Evolutionary conservation across 345 rosid species (phyloP).

Genomic region (Lagerstroemia speciosa): DNA sequence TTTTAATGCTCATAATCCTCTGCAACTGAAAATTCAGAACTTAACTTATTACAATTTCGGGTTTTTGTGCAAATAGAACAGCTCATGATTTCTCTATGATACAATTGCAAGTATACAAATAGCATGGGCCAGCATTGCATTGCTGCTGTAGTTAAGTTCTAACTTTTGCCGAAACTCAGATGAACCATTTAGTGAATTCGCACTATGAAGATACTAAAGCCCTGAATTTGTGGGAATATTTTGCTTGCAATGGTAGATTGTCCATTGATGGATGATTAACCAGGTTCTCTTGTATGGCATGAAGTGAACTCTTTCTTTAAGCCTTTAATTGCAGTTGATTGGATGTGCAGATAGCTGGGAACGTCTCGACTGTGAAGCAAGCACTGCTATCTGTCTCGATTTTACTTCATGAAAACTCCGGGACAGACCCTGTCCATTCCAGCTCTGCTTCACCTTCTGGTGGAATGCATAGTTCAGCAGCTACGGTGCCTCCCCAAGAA

Average conservation of each 20-base stretch:
- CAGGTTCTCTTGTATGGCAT: background rate
- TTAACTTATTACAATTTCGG: background rate
- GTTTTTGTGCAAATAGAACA: background rate
- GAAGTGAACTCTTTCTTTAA: background rate
- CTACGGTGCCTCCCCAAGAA: conserved; percentile 19
- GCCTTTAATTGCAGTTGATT: background rate
- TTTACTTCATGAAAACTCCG: conserved; percentile 40
- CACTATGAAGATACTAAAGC: background rate
- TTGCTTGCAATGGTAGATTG: background rate
- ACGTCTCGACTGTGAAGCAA: conserved; percentile 46
- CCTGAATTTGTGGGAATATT: background rate
- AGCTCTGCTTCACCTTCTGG: conserved; percentile 16
- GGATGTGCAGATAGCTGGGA: conserved; percentile 44
- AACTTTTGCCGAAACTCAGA: background rate
- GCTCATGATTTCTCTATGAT: background rate
- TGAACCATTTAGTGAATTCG: background rate
- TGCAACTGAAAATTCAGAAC: too few relatives aligned
- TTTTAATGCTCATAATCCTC: background rate
- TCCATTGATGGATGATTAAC: background rate
- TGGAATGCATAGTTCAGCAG: conserved; percentile 18
- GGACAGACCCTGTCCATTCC: conserved; percentile 23
- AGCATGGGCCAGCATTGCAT: background rate
- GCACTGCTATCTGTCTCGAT: conserved; percentile 41
- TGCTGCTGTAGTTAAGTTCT: background rate
- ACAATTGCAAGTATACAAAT: background rate